A percentile compares a stretch with the other conserved stretches of the same genome.
Evolutionary conservation across 1,139 yeast genomes (phyloP).

Genomic region (Nakaseomyces glabratus): DNA sequence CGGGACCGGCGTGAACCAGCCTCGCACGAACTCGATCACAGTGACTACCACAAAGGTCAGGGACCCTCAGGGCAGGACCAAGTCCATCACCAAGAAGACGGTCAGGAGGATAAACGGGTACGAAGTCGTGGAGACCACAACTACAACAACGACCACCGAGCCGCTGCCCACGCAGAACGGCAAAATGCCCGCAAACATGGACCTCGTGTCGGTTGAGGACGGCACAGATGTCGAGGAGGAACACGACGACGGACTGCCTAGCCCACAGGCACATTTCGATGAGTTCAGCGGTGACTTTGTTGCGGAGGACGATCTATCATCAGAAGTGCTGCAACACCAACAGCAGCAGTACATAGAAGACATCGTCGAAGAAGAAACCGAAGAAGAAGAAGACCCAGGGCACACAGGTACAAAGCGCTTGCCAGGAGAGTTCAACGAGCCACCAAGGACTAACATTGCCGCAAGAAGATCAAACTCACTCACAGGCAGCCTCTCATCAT

Average conservation of each 20-base stretch:
- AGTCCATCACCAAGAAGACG: constrained; percentile 28
- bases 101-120: constrained; percentile 27
- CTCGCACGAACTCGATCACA: constrained; percentile 27
- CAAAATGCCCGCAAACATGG: not conserved
- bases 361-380: constrained; percentile 6
- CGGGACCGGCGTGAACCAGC: constrained; percentile 8
- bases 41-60: constrained; percentile 27
- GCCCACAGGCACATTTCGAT: constrained; percentile 23
- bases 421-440: constrained; percentile 2
- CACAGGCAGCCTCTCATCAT: not conserved
- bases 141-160: constrained; percentile 22
- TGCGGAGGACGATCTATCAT: constrained; percentile 6
- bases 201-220: constrained; percentile 13
- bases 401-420: constrained; percentile 8
- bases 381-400: not conserved
- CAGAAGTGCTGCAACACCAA: constrained; percentile 6
- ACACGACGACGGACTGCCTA: constrained; percentile 8
- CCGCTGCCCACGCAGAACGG: constrained; percentile 1
- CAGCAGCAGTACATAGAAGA: constrained; percentile 6
- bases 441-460: not conserved
- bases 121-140: constrained; percentile 29
- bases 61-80: constrained; percentile 28
- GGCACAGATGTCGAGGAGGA: constrained; percentile 8
- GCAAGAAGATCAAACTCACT: constrained; percentile 1
- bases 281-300: constrained; percentile 28